phyloP scores from a whole-genome alignment of 176 grass and related monocot species.

The Phragmites australis region DNA sequence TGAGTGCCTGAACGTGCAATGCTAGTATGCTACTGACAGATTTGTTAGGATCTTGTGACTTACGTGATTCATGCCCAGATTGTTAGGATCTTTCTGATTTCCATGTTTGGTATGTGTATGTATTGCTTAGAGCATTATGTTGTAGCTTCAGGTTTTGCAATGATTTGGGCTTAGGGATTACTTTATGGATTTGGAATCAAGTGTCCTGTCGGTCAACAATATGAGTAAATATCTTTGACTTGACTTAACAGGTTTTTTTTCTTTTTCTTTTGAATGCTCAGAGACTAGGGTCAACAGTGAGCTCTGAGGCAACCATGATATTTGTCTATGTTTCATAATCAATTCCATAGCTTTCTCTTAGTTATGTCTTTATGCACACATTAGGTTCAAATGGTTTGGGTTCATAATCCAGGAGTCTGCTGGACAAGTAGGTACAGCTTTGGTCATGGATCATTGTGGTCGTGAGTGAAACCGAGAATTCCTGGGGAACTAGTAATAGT shows the following conservation, averaged over 20 bases:
- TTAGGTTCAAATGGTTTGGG: conserved; percentile 23
- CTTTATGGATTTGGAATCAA: not conserved
- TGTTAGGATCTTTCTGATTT: not conserved
- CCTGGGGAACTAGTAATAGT: not conserved
- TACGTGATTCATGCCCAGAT: not conserved
- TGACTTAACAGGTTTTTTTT: not conserved
- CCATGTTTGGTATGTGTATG: not conserved
- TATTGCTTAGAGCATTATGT: not conserved
- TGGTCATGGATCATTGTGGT: not conserved
- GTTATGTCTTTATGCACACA: not conserved
- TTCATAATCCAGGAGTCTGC: not conserved
- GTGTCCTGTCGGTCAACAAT: conserved; percentile 5
- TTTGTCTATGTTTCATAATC: conserved; percentile 9
- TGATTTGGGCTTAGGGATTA: not conserved
- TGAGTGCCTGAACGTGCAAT: not conserved
- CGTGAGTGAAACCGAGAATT: conserved; percentile 7
- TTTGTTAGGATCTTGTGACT: not conserved
- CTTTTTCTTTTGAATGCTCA: not conserved
- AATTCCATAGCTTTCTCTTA: not conserved
- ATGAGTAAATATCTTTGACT: not conserved
- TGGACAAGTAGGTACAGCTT: not conserved
- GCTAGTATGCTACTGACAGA: not conserved
- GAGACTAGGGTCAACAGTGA: not conserved
- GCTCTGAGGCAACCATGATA: conserved; percentile 2
- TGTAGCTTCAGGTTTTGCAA: conserved; percentile 23